Evolutionary conservation across 768 basidiomycete genomes (phyloP).

Genomic region (Brasilioporus rufonigricans): DNA sequence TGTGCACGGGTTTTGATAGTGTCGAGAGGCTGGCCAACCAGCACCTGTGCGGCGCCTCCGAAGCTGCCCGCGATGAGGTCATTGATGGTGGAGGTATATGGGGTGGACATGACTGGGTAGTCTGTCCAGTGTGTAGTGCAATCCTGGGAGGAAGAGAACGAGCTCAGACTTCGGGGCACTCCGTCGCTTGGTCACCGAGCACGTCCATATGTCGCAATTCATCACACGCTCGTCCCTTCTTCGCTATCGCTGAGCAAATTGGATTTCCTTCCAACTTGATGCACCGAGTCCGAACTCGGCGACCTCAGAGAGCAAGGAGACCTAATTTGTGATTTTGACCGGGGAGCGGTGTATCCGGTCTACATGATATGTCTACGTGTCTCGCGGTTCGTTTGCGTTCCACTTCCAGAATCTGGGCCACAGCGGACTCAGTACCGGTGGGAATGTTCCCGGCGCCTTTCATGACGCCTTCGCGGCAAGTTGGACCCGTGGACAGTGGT

Average conservation of each 20-base stretch:
- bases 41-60: conserved; percentile 91
- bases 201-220: conserved; percentile 1
- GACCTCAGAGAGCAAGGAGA: too few species aligned
- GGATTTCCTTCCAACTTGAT: neutral
- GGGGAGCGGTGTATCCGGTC: too few species aligned
- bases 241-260: too few species aligned
- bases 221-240: neutral
- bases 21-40: conserved; percentile 91
- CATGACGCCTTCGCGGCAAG: too few species aligned
- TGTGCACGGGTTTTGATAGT: conserved; percentile 89
- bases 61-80: conserved; percentile 87
- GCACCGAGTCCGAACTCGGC: too few species aligned
- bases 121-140: too few species aligned
- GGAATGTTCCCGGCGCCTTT: conserved; percentile 2
- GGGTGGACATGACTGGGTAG: conserved; percentile 19
- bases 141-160: neutral
- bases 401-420: too few species aligned
- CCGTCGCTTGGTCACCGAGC: neutral
- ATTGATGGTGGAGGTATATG: conserved; percentile 59
- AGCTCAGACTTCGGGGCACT: neutral
- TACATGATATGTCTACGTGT: too few species aligned
- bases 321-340: too few species aligned
- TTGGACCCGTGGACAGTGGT: neutral
- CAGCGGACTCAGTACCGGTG: neutral
- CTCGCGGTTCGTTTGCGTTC: too few species aligned